A percentile compares a stretch with the other conserved stretches of the same genome.
Evolutionary conservation across 73 alveolate species (phyloP).

Genomic region (Tetrahymena malaccensis): DNA sequence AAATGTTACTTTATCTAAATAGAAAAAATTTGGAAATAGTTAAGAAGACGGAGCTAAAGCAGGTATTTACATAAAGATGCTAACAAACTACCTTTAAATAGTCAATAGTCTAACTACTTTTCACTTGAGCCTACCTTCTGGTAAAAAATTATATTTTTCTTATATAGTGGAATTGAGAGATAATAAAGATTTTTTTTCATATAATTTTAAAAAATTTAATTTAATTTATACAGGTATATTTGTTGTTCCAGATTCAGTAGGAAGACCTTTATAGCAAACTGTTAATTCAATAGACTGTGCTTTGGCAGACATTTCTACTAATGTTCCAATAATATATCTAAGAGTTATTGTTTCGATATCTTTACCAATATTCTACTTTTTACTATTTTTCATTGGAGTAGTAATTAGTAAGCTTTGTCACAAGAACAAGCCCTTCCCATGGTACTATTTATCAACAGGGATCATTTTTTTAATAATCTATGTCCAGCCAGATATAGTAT

Average conservation of each 20-base stretch:
- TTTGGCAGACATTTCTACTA: not conserved
- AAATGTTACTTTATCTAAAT: not conserved
- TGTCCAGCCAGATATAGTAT: not conserved
- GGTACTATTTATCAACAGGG: not conserved
- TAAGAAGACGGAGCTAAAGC: not conserved
- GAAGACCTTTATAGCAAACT: not conserved
- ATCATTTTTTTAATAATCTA: too few species aligned
- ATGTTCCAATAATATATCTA: not conserved
- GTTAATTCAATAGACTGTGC: not conserved
- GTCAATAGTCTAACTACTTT: not conserved
- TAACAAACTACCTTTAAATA: not conserved
- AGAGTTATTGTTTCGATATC: not conserved
- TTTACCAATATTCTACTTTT: not conserved
- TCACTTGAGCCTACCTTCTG: not conserved
- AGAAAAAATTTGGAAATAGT: not conserved
- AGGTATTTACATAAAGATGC: not conserved
- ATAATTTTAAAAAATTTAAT: too few species aligned
- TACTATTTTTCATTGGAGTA: not conserved
- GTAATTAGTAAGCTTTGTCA: not conserved
- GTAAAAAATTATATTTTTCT: not conserved
- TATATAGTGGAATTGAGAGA: too few species aligned
- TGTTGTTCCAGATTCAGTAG: not conserved
- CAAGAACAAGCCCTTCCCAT: not conserved
- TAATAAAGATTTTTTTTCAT: too few species aligned
- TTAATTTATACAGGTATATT: not conserved